Conservation (phyloP, 148 eudicot species). For the Suaeda aralocaspica region DNA sequence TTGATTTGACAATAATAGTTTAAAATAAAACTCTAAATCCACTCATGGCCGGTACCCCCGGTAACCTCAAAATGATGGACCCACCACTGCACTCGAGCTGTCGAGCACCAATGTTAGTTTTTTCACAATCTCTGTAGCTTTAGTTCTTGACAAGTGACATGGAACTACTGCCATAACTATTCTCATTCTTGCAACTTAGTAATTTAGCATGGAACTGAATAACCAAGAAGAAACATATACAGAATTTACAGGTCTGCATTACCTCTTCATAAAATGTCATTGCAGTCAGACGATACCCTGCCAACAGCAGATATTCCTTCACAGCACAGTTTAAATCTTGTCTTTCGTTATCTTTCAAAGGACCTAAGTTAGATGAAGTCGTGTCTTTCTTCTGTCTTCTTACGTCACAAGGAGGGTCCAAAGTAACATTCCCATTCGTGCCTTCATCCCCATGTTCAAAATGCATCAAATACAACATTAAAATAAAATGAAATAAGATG, state of each 20-base stretch:
- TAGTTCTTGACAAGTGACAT: background rate
- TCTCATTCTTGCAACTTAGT: background rate
- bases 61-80: no score
- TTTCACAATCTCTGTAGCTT: background rate
- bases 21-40: no score
- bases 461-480: background rate
- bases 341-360: constrained; percentile 79
- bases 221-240: constrained; percentile 5
- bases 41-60: no score
- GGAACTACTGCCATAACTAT: background rate
- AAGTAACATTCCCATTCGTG: constrained; percentile 38
- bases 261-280: constrained; percentile 99
- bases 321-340: constrained; percentile 91
- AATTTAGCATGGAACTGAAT: background rate
- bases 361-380: constrained; percentile 69
- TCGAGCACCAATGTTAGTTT: no score
- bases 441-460: constrained; percentile 27
- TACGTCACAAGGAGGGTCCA: constrained; percentile 36
- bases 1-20: no score
- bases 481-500: background rate
- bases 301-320: constrained; percentile 87
- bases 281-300: constrained; percentile 95
- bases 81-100: no score
- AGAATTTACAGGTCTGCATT: constrained; percentile 16
- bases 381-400: constrained; percentile 49